A percentile compares a stretch with the other conserved stretches of the same genome.
phyloP scores from a whole-genome alignment of 495 filamentous ascomycete genomes.

The Talaromyces stipitatus region DNA sequence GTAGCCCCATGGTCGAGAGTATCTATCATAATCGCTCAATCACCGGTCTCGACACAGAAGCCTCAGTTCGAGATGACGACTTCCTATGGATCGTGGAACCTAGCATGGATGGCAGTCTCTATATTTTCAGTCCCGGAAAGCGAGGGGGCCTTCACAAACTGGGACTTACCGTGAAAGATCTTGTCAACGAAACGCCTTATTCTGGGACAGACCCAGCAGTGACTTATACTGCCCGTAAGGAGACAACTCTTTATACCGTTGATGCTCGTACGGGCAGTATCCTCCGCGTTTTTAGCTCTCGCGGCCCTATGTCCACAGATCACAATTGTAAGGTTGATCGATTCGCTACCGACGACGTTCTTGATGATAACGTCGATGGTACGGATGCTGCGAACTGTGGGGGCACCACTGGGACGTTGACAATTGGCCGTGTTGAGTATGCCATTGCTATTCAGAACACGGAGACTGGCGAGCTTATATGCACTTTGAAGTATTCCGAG shows the following conservation, averaged over 20 bases:
- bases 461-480: slow-evolving; percentile 69
- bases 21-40: slow-evolving; percentile 51
- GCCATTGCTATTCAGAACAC: slow-evolving; percentile 73
- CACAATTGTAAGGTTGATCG: slow-evolving; percentile 38
- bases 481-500: slow-evolving; percentile 87
- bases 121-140: slow-evolving; percentile 66
- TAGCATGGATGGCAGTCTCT: slow-evolving; percentile 79
- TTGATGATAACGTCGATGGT: slow-evolving; percentile 43
- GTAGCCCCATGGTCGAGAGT: slow-evolving; percentile 83
- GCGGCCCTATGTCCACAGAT: slow-evolving; percentile 41
- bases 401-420: slow-evolving; percentile 61
- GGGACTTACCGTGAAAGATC: slow-evolving; percentile 68
- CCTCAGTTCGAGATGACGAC: slow-evolving; percentile 56
- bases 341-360: slow-evolving; percentile 30
- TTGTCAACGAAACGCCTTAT: slow-evolving; percentile 64
- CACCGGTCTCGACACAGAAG: slow-evolving; percentile 8
- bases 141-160: slow-evolving; percentile 55
- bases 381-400: slow-evolving; percentile 60
- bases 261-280: slow-evolving; percentile 78
- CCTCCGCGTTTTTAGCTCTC: slow-evolving; percentile 54
- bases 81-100: slow-evolving; percentile 98
- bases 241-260: slow-evolving; percentile 71
- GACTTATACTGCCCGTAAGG: slow-evolving; percentile 74
- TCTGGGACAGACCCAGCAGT: slow-evolving; percentile 60
- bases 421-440: slow-evolving; percentile 80